phyloP scores from a whole-genome alignment of 306 rosid species.

The Bauhinia variegata region DNA sequence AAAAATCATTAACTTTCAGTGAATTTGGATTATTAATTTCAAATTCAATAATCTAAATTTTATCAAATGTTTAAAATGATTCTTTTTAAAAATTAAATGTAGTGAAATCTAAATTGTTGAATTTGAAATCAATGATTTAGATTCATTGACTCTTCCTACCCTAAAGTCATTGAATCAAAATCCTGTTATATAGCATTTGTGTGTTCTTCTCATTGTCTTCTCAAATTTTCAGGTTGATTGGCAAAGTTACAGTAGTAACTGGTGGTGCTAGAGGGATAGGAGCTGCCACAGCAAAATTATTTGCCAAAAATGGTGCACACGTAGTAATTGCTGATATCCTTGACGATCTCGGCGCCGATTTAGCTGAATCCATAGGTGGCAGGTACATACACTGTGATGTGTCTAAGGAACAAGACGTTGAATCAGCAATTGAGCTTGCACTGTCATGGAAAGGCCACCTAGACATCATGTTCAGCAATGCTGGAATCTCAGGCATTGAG shows the following conservation, averaged over 20 bases:
- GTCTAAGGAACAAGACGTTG: slow-evolving; percentile 65
- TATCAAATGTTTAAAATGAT: no score
- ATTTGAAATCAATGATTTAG: no score
- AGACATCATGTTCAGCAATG: slow-evolving; percentile 84
- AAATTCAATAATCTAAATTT: no score
- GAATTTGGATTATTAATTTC: no score
- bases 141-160: no score
- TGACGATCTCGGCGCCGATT: slow-evolving; percentile 56
- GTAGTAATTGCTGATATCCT: slow-evolving; percentile 77
- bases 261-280: slow-evolving; percentile 94
- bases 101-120: no score
- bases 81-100: no score
- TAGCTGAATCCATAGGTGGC: slow-evolving; percentile 62
- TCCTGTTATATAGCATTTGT: neutral
- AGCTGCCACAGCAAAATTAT: slow-evolving; percentile 71
- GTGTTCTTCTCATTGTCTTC: neutral
- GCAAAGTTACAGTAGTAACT: slow-evolving; percentile 72
- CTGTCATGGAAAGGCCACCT: slow-evolving; percentile 67
- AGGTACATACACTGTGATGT: slow-evolving; percentile 82
- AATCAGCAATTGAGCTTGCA: slow-evolving; percentile 65
- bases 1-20: no score
- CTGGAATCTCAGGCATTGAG: slow-evolving; percentile 60
- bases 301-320: slow-evolving; percentile 69
- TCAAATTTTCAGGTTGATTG: slow-evolving; percentile 46
- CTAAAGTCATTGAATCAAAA: no score